Base-by-base conservation (phyloP, 2,329 filamentous ascomycete species). In the Diaporthe helianthi region DNA sequence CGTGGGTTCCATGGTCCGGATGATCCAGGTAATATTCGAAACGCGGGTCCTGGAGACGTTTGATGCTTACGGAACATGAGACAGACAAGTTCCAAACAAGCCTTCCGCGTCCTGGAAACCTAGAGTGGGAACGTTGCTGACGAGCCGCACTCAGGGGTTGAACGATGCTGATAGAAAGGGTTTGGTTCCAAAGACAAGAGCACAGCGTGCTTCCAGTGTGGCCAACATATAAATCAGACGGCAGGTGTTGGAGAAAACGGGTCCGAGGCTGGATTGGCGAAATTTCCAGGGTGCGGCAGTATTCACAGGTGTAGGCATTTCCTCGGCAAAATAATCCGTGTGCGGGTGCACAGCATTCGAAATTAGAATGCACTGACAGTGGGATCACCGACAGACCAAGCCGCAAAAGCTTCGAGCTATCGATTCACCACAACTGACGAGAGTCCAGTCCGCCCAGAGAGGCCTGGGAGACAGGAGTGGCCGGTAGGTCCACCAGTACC, bases 261-360 rank as follows among this genome's bases (percentile, higher is more conserved):
- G 0, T n/a, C 4, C 1, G 7, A 6, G 15, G 36, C 19, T 24
- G 24, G 22, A 3, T 3, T 44, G 54, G 36, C 17, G 24, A n/a
- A 19, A 2, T 19, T 1, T 26, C 15, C 19, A n/a, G 10, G 38
- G 3, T 6, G 5, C 3, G 19, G 8, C 1, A 3, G 2, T 15
- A 3, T 31, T 19, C 26, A 19, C 13, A 15, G 22, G 9, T 1
- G 4, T 10, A n/a, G n/a, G 3, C 2, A 7, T 7, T 24, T 61
- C 54, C 65, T 51, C 36, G 6, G 17, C n/a, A 4, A 1, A 24
- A 1, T 3, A 36, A 17, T 69, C 53, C 63, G 29, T 19, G 52
- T 69, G 69, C 69, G 69, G 66, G 31, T 65, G 69, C 69, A 71
- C 69, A 46, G 66, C 69, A 71, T 65, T 69, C 69, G 61, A 9